Base-by-base conservation (phyloP, 768 basidiomycete genomes). In the Trametes punicea region DNA sequence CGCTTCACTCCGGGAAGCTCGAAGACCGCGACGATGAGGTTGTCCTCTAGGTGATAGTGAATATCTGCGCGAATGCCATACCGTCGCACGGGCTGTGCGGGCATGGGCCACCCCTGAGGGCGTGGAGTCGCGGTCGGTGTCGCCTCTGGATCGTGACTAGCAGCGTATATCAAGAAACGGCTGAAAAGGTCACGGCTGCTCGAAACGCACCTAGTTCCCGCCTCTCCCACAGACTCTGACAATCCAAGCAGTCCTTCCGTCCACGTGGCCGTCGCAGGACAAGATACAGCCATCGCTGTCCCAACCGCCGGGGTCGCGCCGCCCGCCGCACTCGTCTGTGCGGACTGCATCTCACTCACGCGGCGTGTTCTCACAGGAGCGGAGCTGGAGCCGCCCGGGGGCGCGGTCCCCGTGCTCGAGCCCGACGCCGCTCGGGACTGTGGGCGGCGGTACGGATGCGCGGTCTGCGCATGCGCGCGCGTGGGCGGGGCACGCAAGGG, bases 1-100 rank as follows among this genome's bases (percentile, higher is more conserved):
- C 74, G 79, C 65, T 77, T 78, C 66, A 88, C 73, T 39, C 88
- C 88, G 3, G 88, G 88, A 27, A 89, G 73, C 70, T 89, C 87
- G 65, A 88, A 78, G 71, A 82, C 75, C 48, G 81, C 83, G 55
- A 76, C 77, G 63, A 88, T 71, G 34, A 75, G 65, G 67, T 76
- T 75, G 47, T 76, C 79, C 30, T 75, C 73, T 33, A 67, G 62
- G 65, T 83, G 77, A 72, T 81, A 85, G 65, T 80, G 75, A 48
- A 84, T 70, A 70, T 89, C 88, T 27, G 81, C 74, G 62, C 83
- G 81, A 58, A 86, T 81, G 59, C 74, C 65, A 63, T 77, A 76
- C 30, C 70, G 71, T n/a, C 62, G 71, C 46, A 42, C 39, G 1
- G 54, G 55, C 39, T 53, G 50, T 3, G 18, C 26, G 11, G 39